phyloP scores from a whole-genome alignment of 441 rosid genomes.

The Arabidopsis lyrata region DNA sequence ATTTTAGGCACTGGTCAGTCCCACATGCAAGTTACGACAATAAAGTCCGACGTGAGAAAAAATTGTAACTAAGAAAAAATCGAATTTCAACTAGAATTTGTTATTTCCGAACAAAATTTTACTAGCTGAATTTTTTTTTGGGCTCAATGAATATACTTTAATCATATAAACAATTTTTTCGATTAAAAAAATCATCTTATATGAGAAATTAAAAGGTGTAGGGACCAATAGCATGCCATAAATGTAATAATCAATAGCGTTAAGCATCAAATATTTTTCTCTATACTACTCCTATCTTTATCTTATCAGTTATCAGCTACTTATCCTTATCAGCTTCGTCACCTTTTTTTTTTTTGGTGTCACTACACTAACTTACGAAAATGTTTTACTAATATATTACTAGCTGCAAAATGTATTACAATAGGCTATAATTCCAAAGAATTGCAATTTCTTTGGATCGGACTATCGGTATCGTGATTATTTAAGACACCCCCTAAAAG shows the following conservation, averaged over 20 bases:
- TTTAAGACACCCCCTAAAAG: neutral
- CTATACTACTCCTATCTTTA: slow-evolving; percentile 2
- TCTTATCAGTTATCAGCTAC: slow-evolving; percentile 16
- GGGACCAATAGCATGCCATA: slow-evolving; percentile 19
- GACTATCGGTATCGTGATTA: neutral
- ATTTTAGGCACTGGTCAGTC: neutral
- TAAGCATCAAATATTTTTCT: slow-evolving; percentile 12
- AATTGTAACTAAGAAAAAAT: neutral
- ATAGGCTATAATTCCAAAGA: neutral
- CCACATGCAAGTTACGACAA: neutral
- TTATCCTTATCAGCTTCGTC: slow-evolving; percentile 6
- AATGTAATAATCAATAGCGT: slow-evolving; percentile 34
- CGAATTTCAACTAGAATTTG: neutral
- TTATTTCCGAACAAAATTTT: too few species aligned
- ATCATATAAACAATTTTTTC: neutral
- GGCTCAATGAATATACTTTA: neutral
- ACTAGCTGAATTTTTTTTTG: neutral
- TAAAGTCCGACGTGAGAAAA: neutral
- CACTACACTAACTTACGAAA: slow-evolving; percentile 17
- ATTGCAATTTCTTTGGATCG: slow-evolving; percentile 1
- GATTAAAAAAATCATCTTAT: neutral
- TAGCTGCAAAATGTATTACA: slow-evolving; percentile 20
- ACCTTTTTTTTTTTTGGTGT: neutral
- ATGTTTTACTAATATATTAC: neutral
- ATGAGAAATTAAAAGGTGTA: slow-evolving; percentile 28